Conservation (phyloP, 2,329 filamentous ascomycete species). For the Sphaceloma murrayae region DNA sequence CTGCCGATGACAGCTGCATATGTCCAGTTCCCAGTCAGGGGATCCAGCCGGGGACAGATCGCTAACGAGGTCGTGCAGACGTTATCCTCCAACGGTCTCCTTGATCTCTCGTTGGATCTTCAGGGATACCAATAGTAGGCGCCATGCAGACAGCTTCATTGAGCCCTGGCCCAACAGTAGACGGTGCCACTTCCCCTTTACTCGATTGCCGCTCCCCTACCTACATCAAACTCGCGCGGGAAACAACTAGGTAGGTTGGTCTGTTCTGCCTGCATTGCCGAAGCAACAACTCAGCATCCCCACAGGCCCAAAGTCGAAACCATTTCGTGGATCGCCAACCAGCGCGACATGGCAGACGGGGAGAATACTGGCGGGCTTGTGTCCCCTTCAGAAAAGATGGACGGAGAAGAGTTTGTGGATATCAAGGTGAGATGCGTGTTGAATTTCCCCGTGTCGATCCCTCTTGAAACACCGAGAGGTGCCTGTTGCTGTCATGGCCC, state of each 20-base stretch:
- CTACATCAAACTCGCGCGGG: constrained; percentile 13
- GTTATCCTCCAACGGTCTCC: constrained; percentile 7
- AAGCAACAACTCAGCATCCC: neutral
- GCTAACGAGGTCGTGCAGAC: constrained; percentile 9
- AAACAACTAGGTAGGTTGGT: constrained; percentile 12
- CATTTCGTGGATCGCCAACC: constrained; percentile 7
- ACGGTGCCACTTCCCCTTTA: constrained; percentile 10
- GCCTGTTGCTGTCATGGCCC: no score
- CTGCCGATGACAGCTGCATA: neutral
- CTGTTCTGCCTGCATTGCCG: constrained; percentile 14
- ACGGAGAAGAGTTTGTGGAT: neutral
- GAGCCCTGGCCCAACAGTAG: neutral
- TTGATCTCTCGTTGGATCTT: no score
- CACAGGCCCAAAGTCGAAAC: constrained; percentile 9
- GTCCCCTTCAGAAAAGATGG: constrained; percentile 1
- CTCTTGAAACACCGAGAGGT: constrained; percentile 8
- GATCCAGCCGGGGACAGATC: constrained; percentile 5
- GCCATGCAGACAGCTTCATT: constrained; percentile 14
- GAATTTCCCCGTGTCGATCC: constrained; percentile 13
- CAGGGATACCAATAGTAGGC: constrained; percentile 5
- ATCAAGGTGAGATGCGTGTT: neutral
- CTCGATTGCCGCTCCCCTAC: constrained; percentile 3
- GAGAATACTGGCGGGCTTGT: constrained; percentile 3
- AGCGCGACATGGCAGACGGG: constrained; percentile 12
- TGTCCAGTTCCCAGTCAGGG: no score